phyloP scores from a whole-genome alignment of 164 flowering plant species.

The Stephania japonica region DNA sequence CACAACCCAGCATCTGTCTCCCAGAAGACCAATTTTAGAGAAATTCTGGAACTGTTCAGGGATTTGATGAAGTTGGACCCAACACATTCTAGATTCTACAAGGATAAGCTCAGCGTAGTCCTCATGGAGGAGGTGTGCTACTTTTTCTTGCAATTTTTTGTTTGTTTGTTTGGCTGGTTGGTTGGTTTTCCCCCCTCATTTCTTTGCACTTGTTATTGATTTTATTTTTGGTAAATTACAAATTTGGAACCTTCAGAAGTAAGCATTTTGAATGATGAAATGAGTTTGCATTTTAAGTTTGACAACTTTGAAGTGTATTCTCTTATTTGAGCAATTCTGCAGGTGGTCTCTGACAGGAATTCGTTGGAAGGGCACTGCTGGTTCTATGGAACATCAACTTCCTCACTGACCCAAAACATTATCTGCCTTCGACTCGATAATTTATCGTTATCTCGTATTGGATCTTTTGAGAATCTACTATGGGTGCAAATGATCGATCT shows the following conservation, averaged over 20 bases:
- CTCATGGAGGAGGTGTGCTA: conserved; percentile 69
- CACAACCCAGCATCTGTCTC: conserved; percentile 15
- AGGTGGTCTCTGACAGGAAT: conserved; percentile 53
- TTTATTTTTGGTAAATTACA: too few species aligned
- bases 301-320: too few species aligned
- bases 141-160: conserved; percentile 5
- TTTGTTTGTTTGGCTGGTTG: not conserved
- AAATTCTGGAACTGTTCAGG: conserved; percentile 49
- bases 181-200: too few species aligned
- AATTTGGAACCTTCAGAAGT: too few species aligned
- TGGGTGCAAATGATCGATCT: conserved; percentile 94
- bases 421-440: conserved; percentile 55
- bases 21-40: conserved; percentile 39
- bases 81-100: conserved; percentile 59
- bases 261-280: too few species aligned
- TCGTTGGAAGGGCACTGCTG: conserved; percentile 47
- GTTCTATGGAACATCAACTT: conserved; percentile 26
- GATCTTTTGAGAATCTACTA: conserved; percentile 52
- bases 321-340: conserved; percentile 19
- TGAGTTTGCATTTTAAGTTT: too few species aligned
- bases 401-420: conserved; percentile 10
- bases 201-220: too few species aligned
- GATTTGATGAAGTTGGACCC: conserved; percentile 72
- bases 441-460: conserved; percentile 64
- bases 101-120: conserved; percentile 57